Conservation (phyloP, 108 stramenopile genomes). For the Mediolabrus comicus region DNA sequence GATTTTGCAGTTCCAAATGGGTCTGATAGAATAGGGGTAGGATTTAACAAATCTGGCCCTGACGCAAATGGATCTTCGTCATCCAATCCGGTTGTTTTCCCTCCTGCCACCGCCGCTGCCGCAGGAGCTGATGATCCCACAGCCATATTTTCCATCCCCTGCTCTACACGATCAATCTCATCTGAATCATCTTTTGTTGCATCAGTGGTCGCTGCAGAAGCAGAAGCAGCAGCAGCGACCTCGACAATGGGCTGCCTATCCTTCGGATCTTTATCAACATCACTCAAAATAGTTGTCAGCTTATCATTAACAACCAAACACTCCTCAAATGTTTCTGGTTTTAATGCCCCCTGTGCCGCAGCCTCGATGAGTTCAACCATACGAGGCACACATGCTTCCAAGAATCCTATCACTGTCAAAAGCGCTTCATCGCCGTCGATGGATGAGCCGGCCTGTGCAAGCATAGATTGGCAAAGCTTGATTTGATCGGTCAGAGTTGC, state of each 20-base stretch:
- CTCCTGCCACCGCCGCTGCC: neutral
- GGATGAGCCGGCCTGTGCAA: slow-evolving; percentile 34
- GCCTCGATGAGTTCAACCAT: slow-evolving; percentile 83
- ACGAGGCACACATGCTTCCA: slow-evolving; percentile 84
- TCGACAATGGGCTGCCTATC: slow-evolving; percentile 19
- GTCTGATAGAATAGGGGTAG: slow-evolving; percentile 18
- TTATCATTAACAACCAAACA: slow-evolving; percentile 77
- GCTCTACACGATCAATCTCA: neutral
- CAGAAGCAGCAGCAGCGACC: neutral
- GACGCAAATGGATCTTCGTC: slow-evolving; percentile 20
- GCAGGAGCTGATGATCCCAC: neutral
- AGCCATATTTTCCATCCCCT: slow-evolving; percentile 14
- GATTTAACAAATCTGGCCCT: slow-evolving; percentile 22
- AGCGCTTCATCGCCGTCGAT: slow-evolving; percentile 58
- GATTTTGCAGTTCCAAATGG: slow-evolving; percentile 8
- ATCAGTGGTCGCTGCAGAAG: neutral
- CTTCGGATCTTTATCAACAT: slow-evolving; percentile 37
- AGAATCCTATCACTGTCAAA: slow-evolving; percentile 71
- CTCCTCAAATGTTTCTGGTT: slow-evolving; percentile 65
- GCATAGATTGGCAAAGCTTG: slow-evolving; percentile 60
- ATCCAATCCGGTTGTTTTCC: slow-evolving; percentile 24
- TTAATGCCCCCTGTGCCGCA: slow-evolving; percentile 58
- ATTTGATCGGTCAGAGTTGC: slow-evolving; percentile 68
- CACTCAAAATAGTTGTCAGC: slow-evolving; percentile 56
- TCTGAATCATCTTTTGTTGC: neutral